Evolutionary conservation across 768 basidiomycete genomes (phyloP).

Genomic region (Boletellus sp.): DNA sequence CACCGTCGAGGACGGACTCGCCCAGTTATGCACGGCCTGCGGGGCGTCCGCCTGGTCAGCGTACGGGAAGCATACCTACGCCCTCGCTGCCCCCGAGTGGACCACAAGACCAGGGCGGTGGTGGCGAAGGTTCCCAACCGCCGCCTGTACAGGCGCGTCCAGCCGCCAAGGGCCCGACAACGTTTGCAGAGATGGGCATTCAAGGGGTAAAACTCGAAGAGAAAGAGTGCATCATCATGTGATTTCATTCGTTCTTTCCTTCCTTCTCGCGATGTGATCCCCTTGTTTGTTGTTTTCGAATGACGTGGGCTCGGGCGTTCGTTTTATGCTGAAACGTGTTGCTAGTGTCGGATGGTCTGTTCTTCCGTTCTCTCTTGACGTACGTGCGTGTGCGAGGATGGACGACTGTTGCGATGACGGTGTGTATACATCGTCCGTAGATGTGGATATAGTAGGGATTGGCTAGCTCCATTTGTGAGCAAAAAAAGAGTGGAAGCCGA

Average conservation of each 20-base stretch:
- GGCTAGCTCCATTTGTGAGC: too few relatives aligned
- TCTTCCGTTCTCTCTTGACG: too few relatives aligned
- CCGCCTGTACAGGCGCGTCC: conserved; percentile 3
- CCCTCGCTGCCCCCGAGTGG: conserved; percentile 10
- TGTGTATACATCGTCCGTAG: too few relatives aligned
- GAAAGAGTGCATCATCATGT: conserved; percentile 89
- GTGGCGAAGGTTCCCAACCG: neutral
- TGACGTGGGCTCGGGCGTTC: too few relatives aligned
- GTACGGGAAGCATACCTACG: conserved; percentile 18
- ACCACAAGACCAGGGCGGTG: neutral
- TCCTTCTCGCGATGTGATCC: neutral
- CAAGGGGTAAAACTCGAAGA: conserved; percentile 72
- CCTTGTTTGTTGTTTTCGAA: neutral
- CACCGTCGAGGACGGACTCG: conserved; percentile 16
- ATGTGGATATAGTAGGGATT: too few relatives aligned
- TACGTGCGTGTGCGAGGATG: too few relatives aligned
- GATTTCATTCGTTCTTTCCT: conserved; percentile 12
- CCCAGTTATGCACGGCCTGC: conserved; percentile 28
- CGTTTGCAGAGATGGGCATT: conserved; percentile 95
- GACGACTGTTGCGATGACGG: too few relatives aligned
- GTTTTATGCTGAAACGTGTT: too few relatives aligned
- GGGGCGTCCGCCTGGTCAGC: conserved; percentile 33
- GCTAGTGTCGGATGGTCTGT: too few relatives aligned
- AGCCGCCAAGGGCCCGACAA: conserved; percentile 50
- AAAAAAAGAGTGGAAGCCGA: too few relatives aligned